Base-by-base conservation (phyloP, 371 early-diverging fungal species). In the Rhizopus arrhizus region DNA sequence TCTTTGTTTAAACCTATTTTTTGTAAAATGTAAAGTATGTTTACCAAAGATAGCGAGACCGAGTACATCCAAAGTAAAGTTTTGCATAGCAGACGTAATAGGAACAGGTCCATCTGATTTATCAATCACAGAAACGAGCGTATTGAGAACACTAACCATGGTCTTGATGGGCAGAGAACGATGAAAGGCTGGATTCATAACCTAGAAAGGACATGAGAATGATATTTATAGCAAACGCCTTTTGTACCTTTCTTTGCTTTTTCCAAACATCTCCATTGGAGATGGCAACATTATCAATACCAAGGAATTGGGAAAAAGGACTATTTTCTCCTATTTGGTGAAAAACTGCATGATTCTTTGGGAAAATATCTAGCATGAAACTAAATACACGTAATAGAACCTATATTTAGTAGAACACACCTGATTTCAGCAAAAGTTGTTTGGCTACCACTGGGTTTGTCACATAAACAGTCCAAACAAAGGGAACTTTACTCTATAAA, bases 111-210 rank as follows among this genome's bases (percentile, higher is more conserved):
- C 60, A 12, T 58, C 43, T 5, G 53, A n/a, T 34, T 63, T 35
- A 29, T 78, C 70, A 16, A 78, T 64, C 0, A 61, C 32, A 0
- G 54, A 35, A 32, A 75, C 68, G 0, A 65, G 42, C 8, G 65
- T 55, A 2, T 48, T 49, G 40, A 69, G 49, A 3, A 73, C 41
- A 35, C 36, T 42, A 5, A 61, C 70, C 58, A 77, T 75, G 9
- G 64, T 49, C 9, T 66, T 59, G 10, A 73, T 64, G 0, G 78
- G 78, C 61, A 65, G 56, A 33, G 70, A 51, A 10, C 73, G 68
- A 51, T 66, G 66, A 36, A 77, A 77, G 2, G 73, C 75, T 29
- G 78, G 78, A 31, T 73, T 75, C 66, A 75, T 73, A 1, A 69
- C 58, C 70, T 68, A 43, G n/a, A 29, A 28, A 29, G 16, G 3